Base-by-base conservation (phyloP, 164 flowering plant species). In the Tetracentron sinense region DNA sequence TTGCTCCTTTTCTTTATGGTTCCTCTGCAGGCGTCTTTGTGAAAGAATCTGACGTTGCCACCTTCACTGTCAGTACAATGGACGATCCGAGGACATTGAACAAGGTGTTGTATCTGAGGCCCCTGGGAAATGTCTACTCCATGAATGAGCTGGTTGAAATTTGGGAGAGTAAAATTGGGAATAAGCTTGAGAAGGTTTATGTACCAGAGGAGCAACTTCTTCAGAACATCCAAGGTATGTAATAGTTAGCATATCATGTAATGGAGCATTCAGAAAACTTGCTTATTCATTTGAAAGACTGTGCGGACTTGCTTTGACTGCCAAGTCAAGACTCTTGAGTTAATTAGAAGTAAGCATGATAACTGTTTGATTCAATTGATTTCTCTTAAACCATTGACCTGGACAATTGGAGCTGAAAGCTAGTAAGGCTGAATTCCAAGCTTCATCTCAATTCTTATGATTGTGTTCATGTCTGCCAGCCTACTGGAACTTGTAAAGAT, bases 101-200 rank as follows among this genome's bases (percentile, higher is more conserved):
- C 59, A 87, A 84, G 69, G 77, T 65, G 17, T 7, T 92, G 65
- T 80, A 89, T 58, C 60, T 92, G 74, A 82, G 96, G 76, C 96
- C 97, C n/a, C 75, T 73, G 12, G 97, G 96, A 60, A 92, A 89
- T 75, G 79, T 85, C 33, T 82, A 71, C 69, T 92, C 92, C 60
- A 69, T 87, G 81, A 87, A 87, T 69, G 94, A 92, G 72, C 79
- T 92, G 47, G 86, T 92, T 62, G 78, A 74, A 38, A 59, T 87
- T 66, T 92, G 97, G 97, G 97, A 92, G 81, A 65, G 56, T 38
- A 89, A 92, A 79, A 83, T 87, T 44, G 79, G 82, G 56, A 84
- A 81, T 71, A 82, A 78, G 72, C 86, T 92, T 21, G 82, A 81
- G 59, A 92, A 72, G 77, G 58, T 64, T 49, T 77, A 81, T 59